Evolutionary conservation across 305 asterid species (phyloP).

Genomic region (Fraxinus baroniana): DNA sequence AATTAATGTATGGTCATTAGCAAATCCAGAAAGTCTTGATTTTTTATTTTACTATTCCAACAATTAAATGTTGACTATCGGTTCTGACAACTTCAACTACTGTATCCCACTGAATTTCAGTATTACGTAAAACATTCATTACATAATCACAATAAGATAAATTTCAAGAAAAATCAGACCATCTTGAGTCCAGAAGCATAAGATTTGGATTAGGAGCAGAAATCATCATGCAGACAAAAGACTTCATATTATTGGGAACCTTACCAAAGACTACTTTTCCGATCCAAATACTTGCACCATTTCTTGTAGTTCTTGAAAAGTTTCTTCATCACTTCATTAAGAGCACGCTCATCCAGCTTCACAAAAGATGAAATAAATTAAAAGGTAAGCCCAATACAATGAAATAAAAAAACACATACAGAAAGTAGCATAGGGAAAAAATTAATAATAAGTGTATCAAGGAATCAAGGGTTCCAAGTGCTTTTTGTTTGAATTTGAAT

Average conservation of each 20-base stretch:
- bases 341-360: slow-evolving; percentile 94
- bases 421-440: neutral
- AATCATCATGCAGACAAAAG: neutral
- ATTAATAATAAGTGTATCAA: neutral
- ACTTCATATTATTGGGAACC: slow-evolving; percentile 14
- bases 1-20: neutral
- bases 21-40: neutral
- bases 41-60: neutral
- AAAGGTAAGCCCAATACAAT: slow-evolving; percentile 4
- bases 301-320: slow-evolving; percentile 96
- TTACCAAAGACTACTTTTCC: slow-evolving; percentile 93
- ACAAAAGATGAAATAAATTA: slow-evolving; percentile 12
- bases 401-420: slow-evolving; percentile 1
- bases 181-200: slow-evolving; percentile 5
- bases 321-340: slow-evolving; percentile 96
- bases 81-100: neutral
- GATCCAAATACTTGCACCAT: slow-evolving; percentile 99
- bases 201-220: slow-evolving; percentile 9
- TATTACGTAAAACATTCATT: neutral
- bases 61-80: neutral
- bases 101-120: neutral
- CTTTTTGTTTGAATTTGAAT: neutral
- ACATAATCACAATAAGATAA: slow-evolving; percentile 2
- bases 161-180: neutral
- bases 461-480: neutral